Conservation (phyloP, 1,284 basidiomycete species). For the Kalmanozyma brasiliensis region DNA sequence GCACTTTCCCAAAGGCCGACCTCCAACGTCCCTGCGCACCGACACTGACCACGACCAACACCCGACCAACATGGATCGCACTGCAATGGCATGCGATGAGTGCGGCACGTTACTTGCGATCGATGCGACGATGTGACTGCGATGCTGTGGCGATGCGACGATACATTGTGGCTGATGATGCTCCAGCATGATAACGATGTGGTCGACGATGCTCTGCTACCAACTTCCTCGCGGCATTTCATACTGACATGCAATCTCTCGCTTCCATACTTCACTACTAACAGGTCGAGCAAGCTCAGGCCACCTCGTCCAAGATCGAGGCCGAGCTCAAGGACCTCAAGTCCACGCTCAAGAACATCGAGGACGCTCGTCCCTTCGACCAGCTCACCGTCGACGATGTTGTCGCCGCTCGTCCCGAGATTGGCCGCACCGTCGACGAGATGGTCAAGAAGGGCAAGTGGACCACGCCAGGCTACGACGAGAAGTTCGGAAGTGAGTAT, state of each 20-base stretch:
- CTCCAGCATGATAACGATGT: not conserved
- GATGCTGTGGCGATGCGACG: not conserved
- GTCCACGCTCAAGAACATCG: constrained; percentile 94
- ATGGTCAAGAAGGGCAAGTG: constrained; percentile 99
- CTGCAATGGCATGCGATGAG: constrained; percentile 1
- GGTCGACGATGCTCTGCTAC: not conserved
- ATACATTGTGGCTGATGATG: too few relatives aligned
- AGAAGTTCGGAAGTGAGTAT: constrained; percentile 67
- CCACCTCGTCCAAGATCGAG: constrained; percentile 90
- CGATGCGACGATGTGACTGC: not conserved
- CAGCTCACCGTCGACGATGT: constrained; percentile 94
- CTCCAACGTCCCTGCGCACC: not conserved
- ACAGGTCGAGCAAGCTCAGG: constrained; percentile 89
- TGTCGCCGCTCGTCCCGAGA: constrained; percentile 89
- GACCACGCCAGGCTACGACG: constrained; percentile 75
- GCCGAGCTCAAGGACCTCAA: constrained; percentile 91
- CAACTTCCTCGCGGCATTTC: too few relatives aligned
- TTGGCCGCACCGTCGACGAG: constrained; percentile 89
- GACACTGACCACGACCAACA: not conserved
- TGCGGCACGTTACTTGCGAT: too few relatives aligned
- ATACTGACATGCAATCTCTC: constrained; percentile 15
- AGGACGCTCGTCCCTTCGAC: constrained; percentile 96
- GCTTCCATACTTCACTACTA: not conserved
- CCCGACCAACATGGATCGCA: not conserved
- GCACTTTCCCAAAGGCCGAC: not conserved